Evolutionary conservation across 805 yeast species (phyloP), one percentile per base, ranked within the genome.

Genomic region (Saccharomycopsis olivae): DNA sequence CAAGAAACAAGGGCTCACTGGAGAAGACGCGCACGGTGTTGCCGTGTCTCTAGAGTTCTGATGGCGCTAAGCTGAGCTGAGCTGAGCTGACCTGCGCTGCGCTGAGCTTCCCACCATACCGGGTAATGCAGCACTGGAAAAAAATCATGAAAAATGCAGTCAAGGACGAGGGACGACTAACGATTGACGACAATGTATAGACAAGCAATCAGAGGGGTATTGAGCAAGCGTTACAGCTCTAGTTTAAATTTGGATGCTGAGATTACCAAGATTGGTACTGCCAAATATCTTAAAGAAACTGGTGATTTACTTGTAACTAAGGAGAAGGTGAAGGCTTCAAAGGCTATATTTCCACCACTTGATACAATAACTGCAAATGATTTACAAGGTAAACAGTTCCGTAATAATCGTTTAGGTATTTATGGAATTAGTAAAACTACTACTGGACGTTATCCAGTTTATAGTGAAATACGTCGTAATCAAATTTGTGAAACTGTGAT

Each of bases 361-460:
- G 46, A 42, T 11, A n/a, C 29, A 6, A 43, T 45, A 8, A 35
- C 35, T 28, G 34, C 43, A 31, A 28, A 25, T 10, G 48, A 45
- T 21, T 24, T 45, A 15, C 41, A 29, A 19, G 23, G 31, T 14
- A 39, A 39, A 27, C 20, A 14, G 15, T 32, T 41, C 30, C 24
- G 31, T 27, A 33, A 24, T 23, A 17, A 28, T 4, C 23, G 24
- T 8, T 21, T 33, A 9, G 46, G 41, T 13, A n/a, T 15, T 11
- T 45, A 45, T 47, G 58, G 17, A 14, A 36, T 45, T 13, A 27
- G 39, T 8, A 75, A 80, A 55, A 67, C 84, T 5, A 59, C 40
- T 5, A 68, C 13, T 65, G 86, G 89, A 3, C 75, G 80, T 54
- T 65, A 87, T 54, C 95, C 95, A n/a, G 82, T 86, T 1, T 86